A percentile compares a stretch with the other conserved stretches of the same genome.
These are phyloP conservation scores for Metschnikowia similis DNA, from an alignment of 805 yeast genomes.

Conservation along the genomic window DNA sequence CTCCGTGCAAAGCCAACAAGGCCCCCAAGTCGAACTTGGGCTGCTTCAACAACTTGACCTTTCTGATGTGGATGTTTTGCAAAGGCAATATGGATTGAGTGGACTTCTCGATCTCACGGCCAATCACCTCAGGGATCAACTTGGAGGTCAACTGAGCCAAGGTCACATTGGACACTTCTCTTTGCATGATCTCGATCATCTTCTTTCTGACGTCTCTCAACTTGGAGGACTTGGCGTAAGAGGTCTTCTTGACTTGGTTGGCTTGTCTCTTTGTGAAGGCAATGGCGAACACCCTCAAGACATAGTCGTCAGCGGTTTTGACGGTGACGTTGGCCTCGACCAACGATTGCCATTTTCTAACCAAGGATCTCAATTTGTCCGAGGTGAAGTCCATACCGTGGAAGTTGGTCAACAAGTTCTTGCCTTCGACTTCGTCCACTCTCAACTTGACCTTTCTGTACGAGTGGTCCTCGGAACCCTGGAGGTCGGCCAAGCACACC, in stretches of 20 bases:
- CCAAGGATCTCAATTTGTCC: constrained; percentile 95
- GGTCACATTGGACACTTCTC: constrained; percentile 93
- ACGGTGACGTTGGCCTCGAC: constrained; percentile 98
- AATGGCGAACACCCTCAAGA: constrained; percentile 92
- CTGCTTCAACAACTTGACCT: constrained; percentile 96
- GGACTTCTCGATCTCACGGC: constrained; percentile 97
- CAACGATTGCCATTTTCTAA: constrained; percentile 98
- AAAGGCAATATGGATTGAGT: constrained; percentile 94
- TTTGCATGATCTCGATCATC: constrained; percentile 93
- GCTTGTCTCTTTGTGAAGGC: constrained; percentile 98
- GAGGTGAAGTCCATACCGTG: constrained; percentile 98
- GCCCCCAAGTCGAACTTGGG: constrained; percentile 98
- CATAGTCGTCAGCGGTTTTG: constrained; percentile 97
- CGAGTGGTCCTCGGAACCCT: constrained; percentile 98
- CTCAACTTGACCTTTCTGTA: constrained; percentile 96
- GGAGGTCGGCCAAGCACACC: constrained; percentile 93
- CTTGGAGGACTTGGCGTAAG: constrained; percentile 97
- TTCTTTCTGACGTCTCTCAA: constrained; percentile 96
- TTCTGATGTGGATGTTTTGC: constrained; percentile 98
- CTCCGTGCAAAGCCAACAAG: constrained; percentile 96
- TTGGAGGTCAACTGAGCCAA: constrained; percentile 95
- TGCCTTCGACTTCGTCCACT: constrained; percentile 98
- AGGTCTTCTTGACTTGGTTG: constrained; percentile 95
- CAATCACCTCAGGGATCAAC: constrained; percentile 97
- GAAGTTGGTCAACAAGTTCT: constrained; percentile 98